Conservation (phyloP, 305 asterid species). For the Coffea humblotiana region DNA sequence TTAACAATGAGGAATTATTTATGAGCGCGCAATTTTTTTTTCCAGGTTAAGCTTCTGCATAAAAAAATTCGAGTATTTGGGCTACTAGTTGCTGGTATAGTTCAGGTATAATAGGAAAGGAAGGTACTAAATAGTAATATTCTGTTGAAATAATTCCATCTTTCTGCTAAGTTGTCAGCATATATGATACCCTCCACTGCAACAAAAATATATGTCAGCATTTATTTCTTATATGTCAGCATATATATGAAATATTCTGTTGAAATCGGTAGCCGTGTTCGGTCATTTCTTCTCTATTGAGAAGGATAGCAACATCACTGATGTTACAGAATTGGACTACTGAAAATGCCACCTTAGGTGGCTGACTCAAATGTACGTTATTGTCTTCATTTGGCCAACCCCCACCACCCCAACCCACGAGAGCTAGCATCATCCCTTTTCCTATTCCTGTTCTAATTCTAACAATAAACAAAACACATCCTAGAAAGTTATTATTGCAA, state of each 20-base stretch:
- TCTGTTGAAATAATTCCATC: slow-evolving; percentile 19
- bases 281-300: slow-evolving; percentile 16
- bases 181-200: slow-evolving; percentile 28
- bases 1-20: neutral
- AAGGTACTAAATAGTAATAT: slow-evolving; percentile 10
- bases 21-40: neutral
- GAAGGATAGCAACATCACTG: slow-evolving; percentile 37
- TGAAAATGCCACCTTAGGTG: slow-evolving; percentile 40
- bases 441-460: neutral
- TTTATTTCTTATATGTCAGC: too few relatives aligned
- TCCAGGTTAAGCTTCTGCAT: slow-evolving; percentile 5
- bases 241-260: neutral
- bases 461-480: neutral
- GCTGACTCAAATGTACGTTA: slow-evolving; percentile 49
- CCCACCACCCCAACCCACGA: neutral
- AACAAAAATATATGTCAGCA: neutral
- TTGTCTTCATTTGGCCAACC: slow-evolving; percentile 16
- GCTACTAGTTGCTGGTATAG: slow-evolving; percentile 8
- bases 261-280: slow-evolving; percentile 19
- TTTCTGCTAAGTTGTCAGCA: slow-evolving; percentile 32
- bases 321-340: slow-evolving; percentile 41
- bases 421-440: neutral
- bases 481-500: neutral
- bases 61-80: slow-evolving; percentile 9
- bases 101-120: neutral